phyloP scores from a whole-genome alignment of 2,329 filamentous ascomycete genomes.

The Penicillium occitanis region DNA sequence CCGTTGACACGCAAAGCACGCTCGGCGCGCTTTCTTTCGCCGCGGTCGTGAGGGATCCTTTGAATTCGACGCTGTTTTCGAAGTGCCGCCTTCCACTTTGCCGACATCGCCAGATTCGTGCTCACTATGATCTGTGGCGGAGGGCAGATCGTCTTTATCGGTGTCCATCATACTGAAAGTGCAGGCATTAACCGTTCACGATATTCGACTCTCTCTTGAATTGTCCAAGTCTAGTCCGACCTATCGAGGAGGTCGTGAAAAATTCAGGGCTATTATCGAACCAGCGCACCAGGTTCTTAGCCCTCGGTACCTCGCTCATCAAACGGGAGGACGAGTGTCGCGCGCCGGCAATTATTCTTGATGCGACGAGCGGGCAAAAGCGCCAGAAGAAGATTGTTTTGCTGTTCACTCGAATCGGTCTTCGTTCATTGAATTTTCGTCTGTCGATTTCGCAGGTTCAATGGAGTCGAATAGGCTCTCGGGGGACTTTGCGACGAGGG shows the following conservation, averaged over 20 bases:
- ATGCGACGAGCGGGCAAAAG: conserved; percentile 6
- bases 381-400: neutral
- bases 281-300: conserved; percentile 22
- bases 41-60: conserved; percentile 89
- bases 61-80: conserved; percentile 59
- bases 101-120: conserved; percentile 38
- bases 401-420: neutral
- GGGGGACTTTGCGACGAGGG: conserved; percentile 2
- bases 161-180: conserved; percentile 9
- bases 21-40: conserved; percentile 92
- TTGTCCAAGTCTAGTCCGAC: neutral
- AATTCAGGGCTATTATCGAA: conserved; percentile 20
- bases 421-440: neutral
- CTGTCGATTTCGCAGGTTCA: neutral
- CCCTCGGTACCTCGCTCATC: conserved; percentile 20
- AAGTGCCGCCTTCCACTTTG: conserved; percentile 44
- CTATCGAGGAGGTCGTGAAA: conserved; percentile 1
- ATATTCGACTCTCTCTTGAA: neutral
- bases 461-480: neutral
- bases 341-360: neutral
- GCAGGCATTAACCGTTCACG: neutral
- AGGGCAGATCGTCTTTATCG: conserved; percentile 37
- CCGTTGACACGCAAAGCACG: conserved; percentile 94
- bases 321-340: conserved; percentile 15
- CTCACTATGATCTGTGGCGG: conserved; percentile 41